Base-by-base conservation (phyloP, 805 yeast species). In the Ogataea henricii region DNA sequence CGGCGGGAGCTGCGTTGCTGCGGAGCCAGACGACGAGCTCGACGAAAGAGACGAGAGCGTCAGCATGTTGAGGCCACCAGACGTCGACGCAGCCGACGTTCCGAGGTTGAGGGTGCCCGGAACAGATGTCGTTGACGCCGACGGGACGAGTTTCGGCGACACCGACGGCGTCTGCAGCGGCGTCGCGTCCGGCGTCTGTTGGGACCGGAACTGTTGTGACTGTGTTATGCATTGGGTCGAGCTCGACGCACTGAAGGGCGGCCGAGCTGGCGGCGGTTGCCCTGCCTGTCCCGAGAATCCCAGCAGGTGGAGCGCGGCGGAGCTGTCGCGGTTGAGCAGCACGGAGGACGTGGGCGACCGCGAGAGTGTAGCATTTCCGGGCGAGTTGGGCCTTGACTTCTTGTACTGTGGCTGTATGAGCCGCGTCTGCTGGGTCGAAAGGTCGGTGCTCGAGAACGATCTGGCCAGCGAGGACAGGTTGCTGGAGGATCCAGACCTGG, bases 321-420 rank as follows among this genome's bases (percentile, higher is more conserved):
- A 62, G 23, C 65, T 59, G 46, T 62, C 67, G 22, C 60, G 50
- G 49, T 46, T 48, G 20, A 44, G 40, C 48, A 49, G 43, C 47
- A 47, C 33, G 13, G 62, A 34, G 16, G 64, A 50, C 10, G 58
- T 55, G 18, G 68, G 64, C 6, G 67, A 61, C 43, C 55, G 44
- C 4, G 58, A 21, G 12, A 59, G 36, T 18, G 63, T 52, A 16
- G 56, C 56, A 17, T 51, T 43, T 12, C 59, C 56, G 4, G 82
- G 82, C 9, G 79, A 73, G 60, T 75, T 76, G 20, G 82, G 81
- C 53, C 82, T 62, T 29, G 79, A 74, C 53, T 69, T 72, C 56
- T 77, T 77, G 45, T 70, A 64, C 34, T 70, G 62, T 46, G 72
- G 78, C 47, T 69, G 73, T 4, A 55, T 44, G 6, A 48, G 40